phyloP scores from a whole-genome alignment of 2,329 filamentous ascomycete species.

The Fusarium tanahbumbuense region DNA sequence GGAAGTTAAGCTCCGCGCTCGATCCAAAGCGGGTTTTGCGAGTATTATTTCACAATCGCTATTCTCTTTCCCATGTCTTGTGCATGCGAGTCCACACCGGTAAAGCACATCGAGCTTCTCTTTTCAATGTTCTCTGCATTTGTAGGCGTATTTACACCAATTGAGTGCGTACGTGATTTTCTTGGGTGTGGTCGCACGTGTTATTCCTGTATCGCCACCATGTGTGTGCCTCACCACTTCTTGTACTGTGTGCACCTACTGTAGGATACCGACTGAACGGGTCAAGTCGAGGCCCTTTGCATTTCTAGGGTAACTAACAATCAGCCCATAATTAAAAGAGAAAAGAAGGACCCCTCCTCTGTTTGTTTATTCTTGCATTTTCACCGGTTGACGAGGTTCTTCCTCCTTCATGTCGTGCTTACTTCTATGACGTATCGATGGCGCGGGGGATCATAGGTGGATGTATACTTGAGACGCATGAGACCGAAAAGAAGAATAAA shows the following conservation, averaged over 20 bases:
- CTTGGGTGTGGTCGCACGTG: background rate
- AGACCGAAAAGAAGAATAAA: background rate
- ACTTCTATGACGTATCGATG: constrained; percentile 36
- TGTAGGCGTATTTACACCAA: background rate
- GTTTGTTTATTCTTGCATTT: background rate
- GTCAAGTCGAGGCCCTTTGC: background rate
- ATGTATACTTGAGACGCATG: constrained; percentile 1
- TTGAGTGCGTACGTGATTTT: background rate
- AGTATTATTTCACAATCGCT: too few relatives aligned
- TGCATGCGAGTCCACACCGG: constrained; percentile 27
- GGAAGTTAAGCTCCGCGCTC: constrained; percentile 25
- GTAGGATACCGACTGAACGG: background rate
- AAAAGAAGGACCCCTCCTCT: background rate
- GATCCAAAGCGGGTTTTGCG: background rate
- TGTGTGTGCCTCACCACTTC: background rate
- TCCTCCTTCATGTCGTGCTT: background rate
- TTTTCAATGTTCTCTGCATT: background rate
- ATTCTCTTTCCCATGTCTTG: background rate
- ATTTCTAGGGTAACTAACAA: background rate
- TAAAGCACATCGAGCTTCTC: background rate
- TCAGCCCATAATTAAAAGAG: background rate
- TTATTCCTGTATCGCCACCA: background rate
- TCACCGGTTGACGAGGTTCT: constrained; percentile 5
- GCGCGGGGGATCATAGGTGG: background rate
- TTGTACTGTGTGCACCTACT: background rate